A percentile compares a stretch with the other conserved stretches of the same genome.
Evolutionary conservation across 169 alveolate genomes (phyloP).

Genomic region (Amoebophrya sp.): DNA sequence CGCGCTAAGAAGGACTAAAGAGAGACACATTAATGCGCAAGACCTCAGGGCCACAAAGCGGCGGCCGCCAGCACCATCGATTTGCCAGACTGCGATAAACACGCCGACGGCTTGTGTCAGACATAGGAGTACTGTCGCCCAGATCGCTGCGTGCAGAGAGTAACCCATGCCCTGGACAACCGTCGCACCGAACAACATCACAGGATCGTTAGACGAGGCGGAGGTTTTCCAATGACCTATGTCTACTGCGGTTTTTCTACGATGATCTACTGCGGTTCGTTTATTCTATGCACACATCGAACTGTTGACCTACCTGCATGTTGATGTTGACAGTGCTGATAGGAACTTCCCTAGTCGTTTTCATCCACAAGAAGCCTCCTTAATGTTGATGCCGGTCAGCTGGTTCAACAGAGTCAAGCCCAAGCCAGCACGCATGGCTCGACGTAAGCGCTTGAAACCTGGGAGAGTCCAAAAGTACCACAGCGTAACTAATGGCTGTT

Average conservation of each 20-base stretch:
- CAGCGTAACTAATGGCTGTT: background rate
- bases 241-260: no score
- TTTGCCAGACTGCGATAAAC: background rate
- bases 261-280: no score
- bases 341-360: no score
- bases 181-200: background rate
- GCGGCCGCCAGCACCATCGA: background rate
- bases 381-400: background rate
- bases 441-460: background rate
- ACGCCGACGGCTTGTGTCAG: background rate
- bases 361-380: no score
- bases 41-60: background rate
- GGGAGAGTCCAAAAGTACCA: background rate
- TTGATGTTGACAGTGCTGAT: no score
- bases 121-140: background rate
- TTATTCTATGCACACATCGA: no score
- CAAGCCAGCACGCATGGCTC: background rate
- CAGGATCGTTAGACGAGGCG: no score
- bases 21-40: background rate
- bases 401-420: background rate
- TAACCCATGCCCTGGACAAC: background rate
- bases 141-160: background rate
- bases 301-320: no score
- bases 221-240: no score
- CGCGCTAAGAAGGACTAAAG: background rate